These are phyloP conservation scores for Myriosclerotinia duriaeana DNA, from an alignment of 2,329 filamentous ascomycete species.

Conservation along the genomic window DNA sequence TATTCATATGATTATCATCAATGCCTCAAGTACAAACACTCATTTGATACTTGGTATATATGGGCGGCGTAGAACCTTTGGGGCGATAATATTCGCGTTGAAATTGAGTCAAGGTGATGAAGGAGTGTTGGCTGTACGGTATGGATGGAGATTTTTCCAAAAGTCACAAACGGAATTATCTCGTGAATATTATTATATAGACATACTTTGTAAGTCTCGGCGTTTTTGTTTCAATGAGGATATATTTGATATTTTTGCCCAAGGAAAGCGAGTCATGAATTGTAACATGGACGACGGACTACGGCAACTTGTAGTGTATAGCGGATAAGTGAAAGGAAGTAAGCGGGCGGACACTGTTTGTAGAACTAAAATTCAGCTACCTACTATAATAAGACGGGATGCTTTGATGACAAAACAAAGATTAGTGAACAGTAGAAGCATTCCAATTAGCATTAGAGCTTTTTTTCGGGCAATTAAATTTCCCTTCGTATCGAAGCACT, in stretches of 20 bases:
- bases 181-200: neutral
- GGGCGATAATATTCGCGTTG: no score
- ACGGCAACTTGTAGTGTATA: neutral
- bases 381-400: no score
- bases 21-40: no score
- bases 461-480: neutral
- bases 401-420: neutral
- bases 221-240: no score
- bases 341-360: neutral
- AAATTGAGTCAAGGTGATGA: no score
- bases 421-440: neutral
- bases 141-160: no score
- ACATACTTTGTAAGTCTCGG: no score
- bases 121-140: no score
- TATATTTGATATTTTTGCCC: neutral
- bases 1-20: no score
- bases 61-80: no score
- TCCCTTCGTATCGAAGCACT: neutral
- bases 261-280: no score
- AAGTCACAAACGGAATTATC: neutral
- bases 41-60: no score
- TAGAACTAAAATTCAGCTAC: neutral
- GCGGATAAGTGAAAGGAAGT: neutral
- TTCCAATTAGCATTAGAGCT: neutral
- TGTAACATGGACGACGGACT: neutral